A percentile compares a stretch with the other conserved stretches of the same genome.
Conservation (phyloP, 805 yeast species). For the Priceomyces carsonii region DNA sequence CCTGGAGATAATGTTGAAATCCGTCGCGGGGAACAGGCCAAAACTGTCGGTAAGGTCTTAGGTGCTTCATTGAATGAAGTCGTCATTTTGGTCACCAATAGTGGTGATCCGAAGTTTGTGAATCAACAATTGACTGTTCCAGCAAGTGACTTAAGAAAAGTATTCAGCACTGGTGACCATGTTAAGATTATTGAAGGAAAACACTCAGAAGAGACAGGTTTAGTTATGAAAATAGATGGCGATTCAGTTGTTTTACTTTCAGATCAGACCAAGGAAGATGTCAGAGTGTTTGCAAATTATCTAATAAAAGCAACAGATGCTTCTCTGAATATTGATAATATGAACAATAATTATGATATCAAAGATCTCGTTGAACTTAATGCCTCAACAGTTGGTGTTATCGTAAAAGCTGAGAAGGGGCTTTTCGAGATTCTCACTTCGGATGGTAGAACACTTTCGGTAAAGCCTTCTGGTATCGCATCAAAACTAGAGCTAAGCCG, state of each 20-base stretch:
- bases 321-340: constrained; percentile 52
- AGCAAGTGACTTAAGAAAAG: constrained; percentile 75
- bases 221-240: constrained; percentile 78
- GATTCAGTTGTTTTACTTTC: constrained; percentile 89
- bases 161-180: constrained; percentile 90
- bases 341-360: constrained; percentile 77
- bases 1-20: constrained; percentile 95
- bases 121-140: constrained; percentile 78
- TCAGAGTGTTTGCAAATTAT: constrained; percentile 90
- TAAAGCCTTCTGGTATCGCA: constrained; percentile 81
- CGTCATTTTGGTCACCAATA: constrained; percentile 49
- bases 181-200: constrained; percentile 91
- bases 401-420: constrained; percentile 87
- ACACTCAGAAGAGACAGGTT: constrained; percentile 91
- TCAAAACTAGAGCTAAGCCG: constrained; percentile 65
- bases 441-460: constrained; percentile 71
- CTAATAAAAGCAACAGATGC: constrained; percentile 90
- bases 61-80: constrained; percentile 61
- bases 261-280: constrained; percentile 84
- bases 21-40: constrained; percentile 89
- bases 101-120: constrained; percentile 56
- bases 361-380: constrained; percentile 89
- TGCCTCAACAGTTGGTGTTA: constrained; percentile 84
- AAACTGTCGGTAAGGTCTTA: constrained; percentile 77
- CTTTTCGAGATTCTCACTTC: constrained; percentile 77